phyloP scores from a whole-genome alignment of 2,329 filamentous ascomycete genomes.

The Fonsecaea erecta region DNA sequence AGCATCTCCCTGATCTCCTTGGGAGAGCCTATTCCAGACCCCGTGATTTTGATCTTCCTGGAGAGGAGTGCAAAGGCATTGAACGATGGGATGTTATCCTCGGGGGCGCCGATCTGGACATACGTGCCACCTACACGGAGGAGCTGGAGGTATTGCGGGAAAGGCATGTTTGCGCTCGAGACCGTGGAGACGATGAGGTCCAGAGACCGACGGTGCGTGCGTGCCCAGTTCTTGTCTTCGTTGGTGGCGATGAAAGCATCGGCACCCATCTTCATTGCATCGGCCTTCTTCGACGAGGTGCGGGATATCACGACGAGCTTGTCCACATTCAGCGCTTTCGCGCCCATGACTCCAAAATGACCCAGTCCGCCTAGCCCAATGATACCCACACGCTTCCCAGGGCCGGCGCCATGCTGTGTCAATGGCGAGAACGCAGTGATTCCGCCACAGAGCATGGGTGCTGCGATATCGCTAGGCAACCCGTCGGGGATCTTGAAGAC shows the following conservation, averaged over 20 bases:
- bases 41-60: conserved; percentile 61
- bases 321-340: conserved; percentile 71
- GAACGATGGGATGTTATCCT: conserved; percentile 61
- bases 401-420: conserved; percentile 68
- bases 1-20: conserved; percentile 53
- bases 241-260: conserved; percentile 62
- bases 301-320: conserved; percentile 64
- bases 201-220: conserved; percentile 54
- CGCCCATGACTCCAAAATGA: conserved; percentile 73
- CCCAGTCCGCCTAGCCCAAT: conserved; percentile 75
- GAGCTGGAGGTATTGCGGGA: conserved; percentile 65
- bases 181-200: conserved; percentile 64
- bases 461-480: conserved; percentile 56
- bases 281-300: conserved; percentile 55
- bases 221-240: conserved; percentile 61
- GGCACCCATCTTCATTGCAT: conserved; percentile 61
- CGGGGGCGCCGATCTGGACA: conserved; percentile 71
- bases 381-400: conserved; percentile 73
- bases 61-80: conserved; percentile 63
- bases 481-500: conserved; percentile 55
- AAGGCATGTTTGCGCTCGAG: conserved; percentile 65
- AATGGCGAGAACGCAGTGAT: conserved; percentile 75
- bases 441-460: conserved; percentile 78
- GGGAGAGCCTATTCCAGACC: conserved; percentile 52
- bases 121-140: conserved; percentile 65